Conservation (phyloP, 2,329 filamentous ascomycete species). For the Gremmenia infestans region DNA sequence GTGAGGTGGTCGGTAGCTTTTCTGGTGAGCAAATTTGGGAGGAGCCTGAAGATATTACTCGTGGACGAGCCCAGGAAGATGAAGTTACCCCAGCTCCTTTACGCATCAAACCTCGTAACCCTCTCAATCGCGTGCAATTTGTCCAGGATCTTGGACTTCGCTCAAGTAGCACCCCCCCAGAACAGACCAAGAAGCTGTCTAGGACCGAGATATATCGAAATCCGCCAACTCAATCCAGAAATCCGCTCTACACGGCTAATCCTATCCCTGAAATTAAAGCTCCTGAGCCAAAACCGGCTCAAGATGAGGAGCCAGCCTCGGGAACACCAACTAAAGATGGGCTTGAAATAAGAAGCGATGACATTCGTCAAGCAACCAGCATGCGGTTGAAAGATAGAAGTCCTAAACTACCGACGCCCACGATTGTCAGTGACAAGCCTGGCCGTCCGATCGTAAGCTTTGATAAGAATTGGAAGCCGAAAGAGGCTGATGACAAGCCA, state of each 20-base stretch:
- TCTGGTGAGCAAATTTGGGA: slow-evolving; percentile 83
- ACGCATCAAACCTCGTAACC: slow-evolving; percentile 58
- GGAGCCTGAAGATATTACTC: slow-evolving; percentile 56
- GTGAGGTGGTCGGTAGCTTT: slow-evolving; percentile 58
- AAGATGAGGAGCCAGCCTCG: slow-evolving; percentile 9
- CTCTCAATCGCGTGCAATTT: slow-evolving; percentile 57
- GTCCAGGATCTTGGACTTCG: slow-evolving; percentile 35
- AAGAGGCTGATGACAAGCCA: slow-evolving; percentile 60
- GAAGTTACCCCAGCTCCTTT: slow-evolving; percentile 41
- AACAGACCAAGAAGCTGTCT: slow-evolving; percentile 36
- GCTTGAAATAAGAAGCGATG: slow-evolving; percentile 77
- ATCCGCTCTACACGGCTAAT: slow-evolving; percentile 75
- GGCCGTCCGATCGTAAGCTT: slow-evolving; percentile 97
- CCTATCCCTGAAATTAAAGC: slow-evolving; percentile 27
- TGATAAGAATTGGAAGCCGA: slow-evolving; percentile 73
- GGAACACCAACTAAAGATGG: slow-evolving; percentile 56
- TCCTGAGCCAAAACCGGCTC: slow-evolving; percentile 16
- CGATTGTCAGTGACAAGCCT: slow-evolving; percentile 83
- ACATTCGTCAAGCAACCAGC: slow-evolving; percentile 85
- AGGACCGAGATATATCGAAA: slow-evolving; percentile 77
- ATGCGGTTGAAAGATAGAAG: slow-evolving; percentile 85
- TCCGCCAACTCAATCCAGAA: slow-evolving; percentile 74
- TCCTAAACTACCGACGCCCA: slow-evolving; percentile 79
- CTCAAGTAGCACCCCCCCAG: slow-evolving; percentile 40
- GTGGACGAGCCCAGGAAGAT: slow-evolving; percentile 22